These are phyloP conservation scores for Rhododendron mucronatum DNA, from an alignment of 148 eudicot genomes.

Conservation along the genomic window DNA sequence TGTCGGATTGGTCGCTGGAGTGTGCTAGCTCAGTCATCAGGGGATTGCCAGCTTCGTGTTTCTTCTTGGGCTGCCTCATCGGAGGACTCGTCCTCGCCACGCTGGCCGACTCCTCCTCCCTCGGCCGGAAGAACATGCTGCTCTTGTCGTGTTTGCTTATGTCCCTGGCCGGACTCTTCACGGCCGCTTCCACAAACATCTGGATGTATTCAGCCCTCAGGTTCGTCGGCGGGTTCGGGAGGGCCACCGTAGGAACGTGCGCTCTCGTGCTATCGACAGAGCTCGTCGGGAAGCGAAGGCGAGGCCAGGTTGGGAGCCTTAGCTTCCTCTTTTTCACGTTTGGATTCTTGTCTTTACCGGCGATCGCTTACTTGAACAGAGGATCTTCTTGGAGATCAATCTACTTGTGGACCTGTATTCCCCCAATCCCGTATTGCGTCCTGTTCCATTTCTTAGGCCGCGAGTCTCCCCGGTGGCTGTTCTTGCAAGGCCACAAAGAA, in stretches of 20 bases:
- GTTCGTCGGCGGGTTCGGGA: conserved; percentile 51
- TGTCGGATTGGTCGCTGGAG: conserved; percentile 62
- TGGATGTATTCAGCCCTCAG: conserved; percentile 47
- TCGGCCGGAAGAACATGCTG: conserved; percentile 57
- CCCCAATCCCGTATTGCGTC: conserved; percentile 37
- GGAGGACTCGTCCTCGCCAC: conserved; percentile 54
- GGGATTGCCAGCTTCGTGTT: conserved; percentile 65
- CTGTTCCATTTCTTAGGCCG: conserved; percentile 27
- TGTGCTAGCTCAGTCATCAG: conserved; percentile 42
- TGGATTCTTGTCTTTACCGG: conserved; percentile 59
- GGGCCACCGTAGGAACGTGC: conserved; percentile 58
- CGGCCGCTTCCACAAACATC: conserved; percentile 40
- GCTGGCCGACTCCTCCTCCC: conserved; percentile 50
- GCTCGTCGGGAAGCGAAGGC: conserved; percentile 59
- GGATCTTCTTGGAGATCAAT: conserved; percentile 48
- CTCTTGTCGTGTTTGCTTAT: conserved; percentile 37
- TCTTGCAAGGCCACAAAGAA: conserved; percentile 38
- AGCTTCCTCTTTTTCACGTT: conserved; percentile 47
- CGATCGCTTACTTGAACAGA: conserved; percentile 35
- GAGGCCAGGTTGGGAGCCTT: conserved; percentile 51
- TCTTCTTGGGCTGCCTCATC: conserved; percentile 50
- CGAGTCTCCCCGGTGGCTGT: conserved; percentile 85
- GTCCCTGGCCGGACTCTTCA: conserved; percentile 44
- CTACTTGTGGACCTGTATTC: conserved; percentile 51
- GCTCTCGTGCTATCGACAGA: conserved; percentile 64